Percentiles rank a stretch among this genome's conserved stretches.
These are phyloP conservation scores for Plasmodium coatneyi DNA, from an alignment of 169 alveolate species.

Conservation along the genomic window DNA sequence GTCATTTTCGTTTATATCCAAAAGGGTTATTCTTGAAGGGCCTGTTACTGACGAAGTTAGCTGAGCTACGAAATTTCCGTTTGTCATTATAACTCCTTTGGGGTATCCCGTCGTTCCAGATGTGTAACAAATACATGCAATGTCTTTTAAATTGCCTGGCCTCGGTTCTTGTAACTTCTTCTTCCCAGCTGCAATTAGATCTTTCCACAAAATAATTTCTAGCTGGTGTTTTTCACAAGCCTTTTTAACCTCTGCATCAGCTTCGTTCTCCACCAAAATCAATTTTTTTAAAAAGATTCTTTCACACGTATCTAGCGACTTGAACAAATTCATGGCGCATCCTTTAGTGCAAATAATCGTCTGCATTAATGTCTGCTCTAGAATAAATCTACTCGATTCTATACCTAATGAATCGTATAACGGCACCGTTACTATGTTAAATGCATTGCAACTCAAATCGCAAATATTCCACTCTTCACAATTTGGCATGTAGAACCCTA, in stretches of 20 bases:
- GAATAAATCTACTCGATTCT: conserved; percentile 80
- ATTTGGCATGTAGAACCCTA: conserved; percentile 82
- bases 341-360: conserved; percentile 47
- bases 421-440: conserved; percentile 86
- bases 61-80: conserved; percentile 51
- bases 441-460: conserved; percentile 88
- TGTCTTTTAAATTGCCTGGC: conserved; percentile 84
- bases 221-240: conserved; percentile 20
- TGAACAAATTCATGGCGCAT: conserved; percentile 40
- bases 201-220: conserved; percentile 78
- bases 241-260: conserved; percentile 46
- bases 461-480: conserved; percentile 87
- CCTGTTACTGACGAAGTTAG: conserved; percentile 6
- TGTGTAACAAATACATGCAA: conserved; percentile 95
- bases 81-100: conserved; percentile 97
- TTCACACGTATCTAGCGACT: conserved; percentile 43
- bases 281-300: conserved; percentile 15
- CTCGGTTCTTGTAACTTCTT: conserved; percentile 74
- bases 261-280: conserved; percentile 38
- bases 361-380: conserved; percentile 77
- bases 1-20: conserved; percentile 79
- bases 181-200: conserved; percentile 74
- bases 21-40: conserved; percentile 8
- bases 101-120: conserved; percentile 99
- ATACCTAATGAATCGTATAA: conserved; percentile 86